phyloP scores from a whole-genome alignment of 1,139 yeast genomes.

The Saccharomyces hybrid region DNA sequence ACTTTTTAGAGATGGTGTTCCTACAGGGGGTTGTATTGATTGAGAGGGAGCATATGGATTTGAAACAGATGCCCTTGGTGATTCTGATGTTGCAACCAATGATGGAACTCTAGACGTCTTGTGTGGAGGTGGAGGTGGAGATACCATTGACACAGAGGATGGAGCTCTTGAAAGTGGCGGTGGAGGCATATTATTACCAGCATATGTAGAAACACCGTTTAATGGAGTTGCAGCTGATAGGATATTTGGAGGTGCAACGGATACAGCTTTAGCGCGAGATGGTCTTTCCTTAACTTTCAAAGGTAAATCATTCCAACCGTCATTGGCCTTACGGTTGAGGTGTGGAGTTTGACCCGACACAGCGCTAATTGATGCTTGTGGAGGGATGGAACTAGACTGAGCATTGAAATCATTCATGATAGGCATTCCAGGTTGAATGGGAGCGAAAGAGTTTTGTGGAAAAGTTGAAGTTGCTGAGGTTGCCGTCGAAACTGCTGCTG shows the following conservation, averaged over 20 bases:
- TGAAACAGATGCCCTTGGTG: conserved; percentile 25
- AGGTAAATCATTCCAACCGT: conserved; percentile 94
- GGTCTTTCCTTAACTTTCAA: conserved; percentile 50
- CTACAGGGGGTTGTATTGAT: conserved; percentile 2
- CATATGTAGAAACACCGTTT: conserved; percentile 7
- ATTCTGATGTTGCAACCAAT: conserved; percentile 9
- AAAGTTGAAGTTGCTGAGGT: conserved; percentile 13
- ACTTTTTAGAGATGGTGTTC: conserved; percentile 1
- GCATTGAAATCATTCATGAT: background rate
- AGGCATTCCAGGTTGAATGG: background rate
- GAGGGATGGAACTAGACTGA: background rate
- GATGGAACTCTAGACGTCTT: conserved; percentile 17
- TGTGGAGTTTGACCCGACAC: conserved; percentile 32
- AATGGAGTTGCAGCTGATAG: conserved; percentile 12
- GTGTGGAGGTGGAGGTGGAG: conserved; percentile 22
- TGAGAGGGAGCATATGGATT: conserved; percentile 38
- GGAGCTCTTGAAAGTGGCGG: conserved; percentile 23
- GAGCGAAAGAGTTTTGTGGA: background rate
- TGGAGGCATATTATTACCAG: conserved; percentile 12
- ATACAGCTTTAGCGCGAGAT: conserved; percentile 38
- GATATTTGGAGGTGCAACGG: conserved; percentile 23
- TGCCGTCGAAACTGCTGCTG: conserved; percentile 11
- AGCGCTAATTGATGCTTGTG: conserved; percentile 16
- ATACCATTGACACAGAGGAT: conserved; percentile 17
- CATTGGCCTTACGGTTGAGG: conserved; percentile 50